Conservation (phyloP, 2,329 filamentous ascomycete species). For the Colletotrichum sp. region DNA sequence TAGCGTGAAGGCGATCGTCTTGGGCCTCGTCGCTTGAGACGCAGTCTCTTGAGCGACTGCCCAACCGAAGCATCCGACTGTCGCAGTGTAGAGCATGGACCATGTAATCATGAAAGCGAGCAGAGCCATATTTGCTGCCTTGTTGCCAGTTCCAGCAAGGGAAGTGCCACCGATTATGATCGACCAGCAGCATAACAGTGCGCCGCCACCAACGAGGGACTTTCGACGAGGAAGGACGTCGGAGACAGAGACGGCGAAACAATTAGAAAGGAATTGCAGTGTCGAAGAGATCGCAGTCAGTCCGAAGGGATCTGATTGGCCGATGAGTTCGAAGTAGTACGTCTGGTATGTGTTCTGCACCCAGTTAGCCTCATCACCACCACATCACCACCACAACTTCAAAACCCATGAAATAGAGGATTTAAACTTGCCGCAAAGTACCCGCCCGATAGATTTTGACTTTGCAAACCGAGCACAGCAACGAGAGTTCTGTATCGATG, state of each 20-base stretch:
- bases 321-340: conserved; percentile 34
- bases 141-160: not conserved
- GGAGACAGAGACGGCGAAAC: not conserved
- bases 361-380: not conserved
- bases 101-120: conserved; percentile 33
- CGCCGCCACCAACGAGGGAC: not conserved
- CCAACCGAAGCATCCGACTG: conserved; percentile 33
- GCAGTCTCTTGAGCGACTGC: conserved; percentile 32
- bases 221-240: not conserved
- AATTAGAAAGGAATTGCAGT: not conserved
- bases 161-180: not conserved
- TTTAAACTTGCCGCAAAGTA: conserved; percentile 23
- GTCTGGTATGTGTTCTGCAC: conserved; percentile 33
- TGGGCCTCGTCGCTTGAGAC: conserved; percentile 28
- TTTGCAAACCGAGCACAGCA: conserved; percentile 29
- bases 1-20: conserved; percentile 32
- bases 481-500: conserved; percentile 28
- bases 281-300: conserved; percentile 30
- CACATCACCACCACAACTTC: not conserved
- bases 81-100: conserved; percentile 32
- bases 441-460: conserved; percentile 33
- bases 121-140: conserved; percentile 28
- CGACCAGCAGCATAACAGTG: not conserved
- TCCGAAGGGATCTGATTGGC: conserved; percentile 30
- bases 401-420: not conserved